Conservation (phyloP, 1,139 yeast species). For the Suhomyces bribrorum region DNA sequence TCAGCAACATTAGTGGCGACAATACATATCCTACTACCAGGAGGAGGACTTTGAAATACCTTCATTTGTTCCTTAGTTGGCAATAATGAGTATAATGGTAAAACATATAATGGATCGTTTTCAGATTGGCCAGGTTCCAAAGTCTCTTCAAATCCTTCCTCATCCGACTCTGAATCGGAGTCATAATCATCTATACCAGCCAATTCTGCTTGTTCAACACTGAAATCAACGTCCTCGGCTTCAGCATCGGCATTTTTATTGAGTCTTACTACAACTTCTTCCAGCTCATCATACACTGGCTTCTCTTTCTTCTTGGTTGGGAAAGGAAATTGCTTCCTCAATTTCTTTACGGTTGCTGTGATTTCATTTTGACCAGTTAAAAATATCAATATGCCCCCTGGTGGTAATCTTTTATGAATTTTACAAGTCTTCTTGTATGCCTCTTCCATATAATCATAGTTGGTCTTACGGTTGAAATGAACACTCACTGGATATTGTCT, state of each 20-base stretch:
- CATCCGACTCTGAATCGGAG: slow-evolving; percentile 45
- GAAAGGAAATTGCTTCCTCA: slow-evolving; percentile 70
- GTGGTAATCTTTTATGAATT: slow-evolving; percentile 83
- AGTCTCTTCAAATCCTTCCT: slow-evolving; percentile 87
- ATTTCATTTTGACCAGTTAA: slow-evolving; percentile 96
- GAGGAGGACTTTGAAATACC: slow-evolving; percentile 84
- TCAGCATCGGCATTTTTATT: slow-evolving; percentile 70
- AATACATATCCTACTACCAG: slow-evolving; percentile 82
- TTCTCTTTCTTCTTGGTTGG: slow-evolving; percentile 26
- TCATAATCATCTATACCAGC: slow-evolving; percentile 38
- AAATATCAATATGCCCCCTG: slow-evolving; percentile 91
- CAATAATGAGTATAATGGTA: slow-evolving; percentile 87
- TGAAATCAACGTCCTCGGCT: slow-evolving; percentile 87
- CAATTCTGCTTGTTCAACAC: slow-evolving; percentile 45
- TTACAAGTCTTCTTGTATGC: slow-evolving; percentile 83
- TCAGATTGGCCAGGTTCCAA: slow-evolving; percentile 75
- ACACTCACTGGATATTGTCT: slow-evolving; percentile 93
- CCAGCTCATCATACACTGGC: slow-evolving; percentile 19
- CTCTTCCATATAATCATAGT: slow-evolving; percentile 79
- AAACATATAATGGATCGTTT: slow-evolving; percentile 80
- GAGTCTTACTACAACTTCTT: slow-evolving; percentile 50
- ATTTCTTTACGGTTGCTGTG: slow-evolving; percentile 65
- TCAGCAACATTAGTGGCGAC: slow-evolving; percentile 98
- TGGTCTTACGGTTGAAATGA: slow-evolving; percentile 84
- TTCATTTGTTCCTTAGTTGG: slow-evolving; percentile 95